Percentiles rank a stretch among this genome's conserved stretches.
These are phyloP conservation scores for Ophiostoma fasciatum DNA, from an alignment of 2,329 filamentous ascomycete species.

Conservation along the genomic window DNA sequence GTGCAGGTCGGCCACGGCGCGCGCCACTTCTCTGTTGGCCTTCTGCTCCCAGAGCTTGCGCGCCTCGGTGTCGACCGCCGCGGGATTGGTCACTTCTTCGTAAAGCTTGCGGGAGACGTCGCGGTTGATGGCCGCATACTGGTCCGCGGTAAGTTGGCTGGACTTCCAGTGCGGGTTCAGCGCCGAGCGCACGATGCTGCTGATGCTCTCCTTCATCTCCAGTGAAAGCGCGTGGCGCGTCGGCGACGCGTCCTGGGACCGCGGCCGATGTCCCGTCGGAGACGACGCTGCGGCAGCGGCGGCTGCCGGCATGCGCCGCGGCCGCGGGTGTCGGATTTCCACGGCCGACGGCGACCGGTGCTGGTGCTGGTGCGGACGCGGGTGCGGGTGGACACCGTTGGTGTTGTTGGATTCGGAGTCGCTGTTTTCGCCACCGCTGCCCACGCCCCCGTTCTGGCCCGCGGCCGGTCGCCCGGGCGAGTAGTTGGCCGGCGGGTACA, in stretches of 20 bases:
- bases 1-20: conserved; percentile 48
- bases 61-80: conserved; percentile 47
- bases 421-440: conserved; percentile 27
- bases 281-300: no score
- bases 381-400: background rate
- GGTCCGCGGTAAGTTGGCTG: conserved; percentile 66
- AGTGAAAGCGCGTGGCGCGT: conserved; percentile 52
- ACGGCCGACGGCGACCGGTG: conserved; percentile 20
- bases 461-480: conserved; percentile 37
- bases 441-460: conserved; percentile 1
- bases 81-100: conserved; percentile 42
- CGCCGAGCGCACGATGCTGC: conserved; percentile 70
- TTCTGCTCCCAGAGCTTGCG: conserved; percentile 60
- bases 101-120: conserved; percentile 82
- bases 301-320: conserved; percentile 28
- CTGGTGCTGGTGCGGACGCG: conserved; percentile 1
- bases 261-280: no score
- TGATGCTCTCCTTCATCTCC: conserved; percentile 76
- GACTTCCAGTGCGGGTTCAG: conserved; percentile 73
- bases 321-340: conserved; percentile 38
- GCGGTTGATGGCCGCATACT: conserved; percentile 86
- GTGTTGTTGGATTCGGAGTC: conserved; percentile 17
- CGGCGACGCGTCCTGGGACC: conserved; percentile 53
- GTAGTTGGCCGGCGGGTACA: conserved; percentile 61
- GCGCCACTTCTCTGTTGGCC: conserved; percentile 64